Percentiles rank a stretch among this genome's conserved stretches.
Conservation (phyloP, 768 basidiomycete genomes). For the Lentinus tigrinus region DNA sequence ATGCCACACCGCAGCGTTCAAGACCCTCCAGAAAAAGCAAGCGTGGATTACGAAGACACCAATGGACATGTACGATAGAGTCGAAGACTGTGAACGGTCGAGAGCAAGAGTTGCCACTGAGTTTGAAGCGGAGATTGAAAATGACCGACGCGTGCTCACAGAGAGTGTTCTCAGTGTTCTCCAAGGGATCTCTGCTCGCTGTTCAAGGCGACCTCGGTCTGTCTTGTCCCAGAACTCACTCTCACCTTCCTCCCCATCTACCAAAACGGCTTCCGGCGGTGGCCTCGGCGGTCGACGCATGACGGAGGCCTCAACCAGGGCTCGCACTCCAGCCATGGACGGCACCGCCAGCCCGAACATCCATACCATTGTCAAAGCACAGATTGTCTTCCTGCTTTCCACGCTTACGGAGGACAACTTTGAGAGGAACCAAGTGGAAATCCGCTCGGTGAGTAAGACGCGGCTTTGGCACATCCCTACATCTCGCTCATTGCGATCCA, state of each 20-base stretch:
- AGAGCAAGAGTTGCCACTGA: constrained; percentile 27
- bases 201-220: constrained; percentile 31
- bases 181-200: constrained; percentile 22
- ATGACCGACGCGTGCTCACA: constrained; percentile 12
- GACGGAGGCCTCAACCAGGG: constrained; percentile 35
- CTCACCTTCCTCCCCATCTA: constrained; percentile 21
- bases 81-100: background rate
- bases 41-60: too few relatives aligned
- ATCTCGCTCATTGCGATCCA: constrained; percentile 1
- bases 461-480: background rate
- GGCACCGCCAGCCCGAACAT: constrained; percentile 81
- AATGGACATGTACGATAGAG: too few relatives aligned
- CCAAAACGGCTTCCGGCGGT: constrained; percentile 38
- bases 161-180: constrained; percentile 10
- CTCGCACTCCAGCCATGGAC: constrained; percentile 78
- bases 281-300: constrained; percentile 35
- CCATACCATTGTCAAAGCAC: constrained; percentile 91
- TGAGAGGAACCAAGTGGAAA: constrained; percentile 90
- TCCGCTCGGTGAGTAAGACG: constrained; percentile 75
- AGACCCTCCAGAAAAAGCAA: too few relatives aligned
- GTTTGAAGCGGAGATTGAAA: constrained; percentile 20
- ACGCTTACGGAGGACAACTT: constrained; percentile 98
- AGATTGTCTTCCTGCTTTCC: constrained; percentile 96
- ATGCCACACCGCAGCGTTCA: too few relatives aligned
- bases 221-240: constrained; percentile 19